Percentiles rank a stretch among this genome's conserved stretches.
phyloP scores from a whole-genome alignment of 306 rosid species.

The Morella rubra region DNA sequence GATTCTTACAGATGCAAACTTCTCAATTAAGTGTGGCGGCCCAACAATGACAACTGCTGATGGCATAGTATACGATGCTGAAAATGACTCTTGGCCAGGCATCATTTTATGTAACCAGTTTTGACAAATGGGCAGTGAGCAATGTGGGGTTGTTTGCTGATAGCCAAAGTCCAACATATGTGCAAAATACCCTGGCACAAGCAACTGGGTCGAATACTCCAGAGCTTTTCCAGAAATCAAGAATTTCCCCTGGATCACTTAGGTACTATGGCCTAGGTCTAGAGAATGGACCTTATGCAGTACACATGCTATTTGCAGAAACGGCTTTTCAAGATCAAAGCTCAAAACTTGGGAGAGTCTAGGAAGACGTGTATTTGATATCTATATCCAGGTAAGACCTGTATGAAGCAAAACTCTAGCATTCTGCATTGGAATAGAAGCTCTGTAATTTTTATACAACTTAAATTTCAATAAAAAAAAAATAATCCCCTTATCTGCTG shows the following conservation, averaged over 20 bases:
- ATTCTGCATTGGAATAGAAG: background rate
- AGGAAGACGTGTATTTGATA: conserved; percentile 70
- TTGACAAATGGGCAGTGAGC: conserved; percentile 69
- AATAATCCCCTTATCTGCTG: background rate
- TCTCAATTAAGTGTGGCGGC: conserved; percentile 73
- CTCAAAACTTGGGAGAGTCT: conserved; percentile 55
- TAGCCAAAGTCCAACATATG: conserved; percentile 16
- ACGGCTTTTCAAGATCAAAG: conserved; percentile 34
- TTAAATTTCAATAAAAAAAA: background rate
- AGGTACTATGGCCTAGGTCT: conserved; percentile 83
- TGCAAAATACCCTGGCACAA: conserved; percentile 15
- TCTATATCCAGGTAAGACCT: conserved; percentile 68
- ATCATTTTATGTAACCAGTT: conserved; percentile 51
- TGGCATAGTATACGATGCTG: conserved; percentile 45
- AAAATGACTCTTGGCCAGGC: conserved; percentile 70
- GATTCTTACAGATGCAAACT: conserved; percentile 49
- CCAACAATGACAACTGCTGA: conserved; percentile 30
- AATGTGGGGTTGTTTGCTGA: conserved; percentile 60
- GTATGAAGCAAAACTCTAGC: background rate
- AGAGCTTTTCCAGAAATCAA: conserved; percentile 62
- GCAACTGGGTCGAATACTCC: conserved; percentile 31
- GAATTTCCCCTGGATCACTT: conserved; percentile 72
- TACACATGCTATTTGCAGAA: conserved; percentile 72
- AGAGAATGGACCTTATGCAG: conserved; percentile 61
- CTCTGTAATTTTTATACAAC: background rate